These are phyloP conservation scores for Naegleria fowleri DNA, from an alignment of 208 protist genomes.

Conservation along the genomic window DNA sequence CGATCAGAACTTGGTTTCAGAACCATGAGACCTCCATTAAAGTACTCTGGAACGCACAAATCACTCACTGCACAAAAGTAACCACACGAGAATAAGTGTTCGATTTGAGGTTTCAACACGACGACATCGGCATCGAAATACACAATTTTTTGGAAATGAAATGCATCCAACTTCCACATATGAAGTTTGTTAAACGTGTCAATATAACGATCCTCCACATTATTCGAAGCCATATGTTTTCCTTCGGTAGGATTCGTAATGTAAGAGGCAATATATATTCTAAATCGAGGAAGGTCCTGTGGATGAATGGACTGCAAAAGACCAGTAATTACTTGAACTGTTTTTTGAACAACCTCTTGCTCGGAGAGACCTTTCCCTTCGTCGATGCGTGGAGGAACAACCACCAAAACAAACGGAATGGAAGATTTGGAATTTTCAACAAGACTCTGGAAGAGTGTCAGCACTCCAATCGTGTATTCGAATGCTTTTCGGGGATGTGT, in stretches of 20 bases:
- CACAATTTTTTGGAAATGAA: not conserved
- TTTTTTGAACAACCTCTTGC: not conserved
- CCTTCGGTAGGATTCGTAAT: not conserved
- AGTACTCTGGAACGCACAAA: not conserved
- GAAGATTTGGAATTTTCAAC: not conserved
- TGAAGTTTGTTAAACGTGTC: not conserved
- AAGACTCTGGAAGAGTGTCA: not conserved
- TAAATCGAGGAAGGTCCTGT: not conserved
- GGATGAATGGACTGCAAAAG: no score
- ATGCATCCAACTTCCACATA: not conserved
- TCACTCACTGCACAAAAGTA: not conserved
- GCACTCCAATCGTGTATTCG: not conserved
- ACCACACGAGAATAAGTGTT: not conserved
- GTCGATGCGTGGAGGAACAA: not conserved
- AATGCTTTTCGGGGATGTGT: not conserved
- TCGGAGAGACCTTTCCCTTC: not conserved
- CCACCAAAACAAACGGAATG: not conserved
- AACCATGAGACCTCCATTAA: not conserved
- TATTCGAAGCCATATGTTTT: not conserved
- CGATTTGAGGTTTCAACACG: not conserved
- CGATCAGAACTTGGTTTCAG: not conserved
- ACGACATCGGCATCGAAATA: not conserved
- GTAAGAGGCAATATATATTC: not conserved
- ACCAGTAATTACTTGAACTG: not conserved
- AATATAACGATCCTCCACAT: not conserved